Base-by-base conservation (phyloP, 1,284 basidiomycete genomes). In the Moesziomyces parantarcticus region DNA sequence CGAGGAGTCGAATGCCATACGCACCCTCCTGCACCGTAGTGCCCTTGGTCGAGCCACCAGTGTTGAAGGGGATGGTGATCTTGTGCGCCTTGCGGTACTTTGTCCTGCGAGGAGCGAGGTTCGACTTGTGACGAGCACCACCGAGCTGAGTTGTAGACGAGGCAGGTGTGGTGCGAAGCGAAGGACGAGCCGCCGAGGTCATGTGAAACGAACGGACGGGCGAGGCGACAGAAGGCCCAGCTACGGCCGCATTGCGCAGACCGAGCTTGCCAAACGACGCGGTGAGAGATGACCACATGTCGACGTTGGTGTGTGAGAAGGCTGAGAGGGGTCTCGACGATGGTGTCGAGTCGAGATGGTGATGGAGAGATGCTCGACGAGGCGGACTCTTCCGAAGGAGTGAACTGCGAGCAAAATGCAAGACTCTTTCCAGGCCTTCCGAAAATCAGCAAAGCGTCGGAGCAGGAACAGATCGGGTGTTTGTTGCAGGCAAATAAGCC, bases 11-110 rank as follows among this genome's bases (percentile, higher is more conserved):
- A 46, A 98, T 89, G 5, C 97, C 97, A 88, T 91, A 99, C 16
- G 92, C 90, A 40, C 95, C 97, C 78, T 90, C 93, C 32, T 93
- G 90, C 29, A 99, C 88, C 0, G 94, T 95, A 10, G 96, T 97
- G 23, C 96, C 97, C 82, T 94, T 93, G 36, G 89, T 92, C 18
- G 93, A 96, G 18, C 97, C 96, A 60, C 96, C 97, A 50, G 74
- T 77, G 26, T 78, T 81, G 66, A 83, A 76, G 29, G 80, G 76
- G 39, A 94, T 88, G 50, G 90, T 88, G 58, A 93, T 93, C 84
- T 97, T 97, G 85, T 94, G 92, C 34, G 92, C 88, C 84, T 92
- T 94, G 77, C 91, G 87, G 83, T 92, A 91, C 83, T 92, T 91
- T 56, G 92, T 90, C 58, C 90, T 87, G 50, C 90, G 88, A 4